Evolutionary conservation across 306 rosid genomes (phyloP).

Genomic region (Arachis hypogaea): DNA sequence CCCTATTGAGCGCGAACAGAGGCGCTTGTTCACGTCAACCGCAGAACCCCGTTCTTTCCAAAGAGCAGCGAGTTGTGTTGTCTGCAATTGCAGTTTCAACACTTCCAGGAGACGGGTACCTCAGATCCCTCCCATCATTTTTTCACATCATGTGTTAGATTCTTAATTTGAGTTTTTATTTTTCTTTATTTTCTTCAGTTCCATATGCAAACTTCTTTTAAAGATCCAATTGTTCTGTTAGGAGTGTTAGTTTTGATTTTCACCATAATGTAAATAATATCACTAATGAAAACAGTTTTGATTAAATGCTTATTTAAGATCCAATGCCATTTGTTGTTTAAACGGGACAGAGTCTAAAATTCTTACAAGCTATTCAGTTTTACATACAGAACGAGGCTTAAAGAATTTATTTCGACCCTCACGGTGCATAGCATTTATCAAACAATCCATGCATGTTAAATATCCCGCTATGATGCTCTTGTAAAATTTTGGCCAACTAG

Average conservation of each 20-base stretch:
- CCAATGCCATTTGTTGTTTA: slow-evolving; percentile 4
- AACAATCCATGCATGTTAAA: slow-evolving; percentile 27
- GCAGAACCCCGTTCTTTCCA: slow-evolving; percentile 84
- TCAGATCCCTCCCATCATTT: neutral
- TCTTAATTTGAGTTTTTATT: slow-evolving; percentile 1
- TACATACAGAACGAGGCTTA: neutral
- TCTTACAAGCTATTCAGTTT: neutral
- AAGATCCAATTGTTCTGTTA: too few relatives aligned
- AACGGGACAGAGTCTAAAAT: slow-evolving; percentile 8
- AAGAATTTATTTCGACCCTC: neutral
- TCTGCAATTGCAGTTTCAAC: slow-evolving; percentile 95
- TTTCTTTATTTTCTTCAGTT: neutral
- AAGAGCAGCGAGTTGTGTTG: slow-evolving; percentile 89
- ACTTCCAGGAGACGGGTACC: slow-evolving; percentile 90
- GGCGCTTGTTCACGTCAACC: slow-evolving; percentile 46
- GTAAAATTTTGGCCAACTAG: neutral
- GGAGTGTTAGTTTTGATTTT: too few relatives aligned
- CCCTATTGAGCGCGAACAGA: slow-evolving; percentile 23
- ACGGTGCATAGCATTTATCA: slow-evolving; percentile 4
- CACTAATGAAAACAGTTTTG: neutral
- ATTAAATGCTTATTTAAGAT: slow-evolving; percentile 29
- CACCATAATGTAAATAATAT: neutral
- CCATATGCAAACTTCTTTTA: neutral
- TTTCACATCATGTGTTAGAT: neutral
- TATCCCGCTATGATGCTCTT: neutral